Percentiles rank a stretch among this genome's conserved stretches.
These are phyloP conservation scores for Hamigera avellanea DNA, from an alignment of 495 filamentous ascomycete genomes.

Conservation along the genomic window DNA sequence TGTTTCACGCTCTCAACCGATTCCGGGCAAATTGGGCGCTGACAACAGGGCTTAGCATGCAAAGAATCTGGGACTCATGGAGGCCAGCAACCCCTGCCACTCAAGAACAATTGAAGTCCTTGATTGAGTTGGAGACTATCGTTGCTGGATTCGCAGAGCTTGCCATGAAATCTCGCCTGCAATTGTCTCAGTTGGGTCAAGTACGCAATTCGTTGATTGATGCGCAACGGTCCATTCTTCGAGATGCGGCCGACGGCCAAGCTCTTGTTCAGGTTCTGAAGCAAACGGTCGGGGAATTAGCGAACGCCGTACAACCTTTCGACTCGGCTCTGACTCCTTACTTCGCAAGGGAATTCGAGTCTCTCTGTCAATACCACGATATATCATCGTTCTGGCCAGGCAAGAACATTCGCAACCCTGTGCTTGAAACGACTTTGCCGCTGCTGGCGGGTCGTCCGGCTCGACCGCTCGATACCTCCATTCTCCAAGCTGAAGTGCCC, in stretches of 20 bases:
- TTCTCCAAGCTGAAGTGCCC: conserved; percentile 21
- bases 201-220: conserved; percentile 33
- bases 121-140: conserved; percentile 53
- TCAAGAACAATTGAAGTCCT: conserved; percentile 34
- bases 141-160: conserved; percentile 61
- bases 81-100: conserved; percentile 51
- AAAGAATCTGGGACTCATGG: conserved; percentile 64
- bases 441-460: conserved; percentile 31
- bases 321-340: conserved; percentile 28
- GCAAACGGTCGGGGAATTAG: conserved; percentile 44
- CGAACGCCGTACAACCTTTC: conserved; percentile 26
- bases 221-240: conserved; percentile 28
- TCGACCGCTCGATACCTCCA: conserved; percentile 21
- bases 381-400: conserved; percentile 15
- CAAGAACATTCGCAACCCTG: conserved; percentile 6
- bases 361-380: conserved; percentile 51
- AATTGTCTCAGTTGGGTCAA: conserved; percentile 24
- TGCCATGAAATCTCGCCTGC: conserved; percentile 30
- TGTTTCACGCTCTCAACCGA: conserved; percentile 27
- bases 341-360: conserved; percentile 54
- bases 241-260: conserved; percentile 26
- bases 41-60: conserved; percentile 72
- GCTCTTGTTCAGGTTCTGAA: conserved; percentile 33
- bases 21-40: conserved; percentile 47
- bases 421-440: conserved; percentile 21